A percentile compares a stretch with the other conserved stretches of the same genome.
phyloP scores from a whole-genome alignment of 345 rosid genomes.

The Corymbia maculata region DNA sequence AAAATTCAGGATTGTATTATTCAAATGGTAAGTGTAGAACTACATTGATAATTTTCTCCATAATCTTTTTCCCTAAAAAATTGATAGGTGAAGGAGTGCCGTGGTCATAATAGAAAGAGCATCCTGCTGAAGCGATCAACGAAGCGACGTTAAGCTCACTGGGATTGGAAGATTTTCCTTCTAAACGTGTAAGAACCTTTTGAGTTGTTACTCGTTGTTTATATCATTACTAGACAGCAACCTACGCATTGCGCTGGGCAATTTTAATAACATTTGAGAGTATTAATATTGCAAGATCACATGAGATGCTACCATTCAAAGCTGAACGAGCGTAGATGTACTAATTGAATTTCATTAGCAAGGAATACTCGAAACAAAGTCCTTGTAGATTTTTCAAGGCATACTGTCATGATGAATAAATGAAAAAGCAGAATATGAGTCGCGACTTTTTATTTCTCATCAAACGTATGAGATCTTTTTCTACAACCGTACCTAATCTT shows the following conservation, averaged over 20 bases:
- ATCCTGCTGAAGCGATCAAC: not conserved
- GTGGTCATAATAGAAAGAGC: not conserved
- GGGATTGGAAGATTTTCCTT: not conserved
- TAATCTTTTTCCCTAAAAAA: not conserved
- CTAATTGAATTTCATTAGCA: too few relatives aligned
- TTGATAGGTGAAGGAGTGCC: not conserved
- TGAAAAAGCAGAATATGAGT: not conserved
- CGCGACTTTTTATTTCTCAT: not conserved
- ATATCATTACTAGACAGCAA: not conserved
- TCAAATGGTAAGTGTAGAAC: not conserved
- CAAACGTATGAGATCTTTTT: not conserved
- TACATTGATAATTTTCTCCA: not conserved
- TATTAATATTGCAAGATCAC: too few relatives aligned
- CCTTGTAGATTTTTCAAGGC: not conserved
- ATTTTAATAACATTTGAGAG: too few relatives aligned
- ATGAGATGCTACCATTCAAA: not conserved
- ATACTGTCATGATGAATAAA: not conserved
- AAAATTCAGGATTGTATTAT: not conserved
- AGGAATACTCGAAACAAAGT: not conserved
- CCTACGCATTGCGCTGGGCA: not conserved
- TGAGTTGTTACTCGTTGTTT: not conserved
- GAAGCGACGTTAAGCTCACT: not conserved
- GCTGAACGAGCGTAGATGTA: not conserved
- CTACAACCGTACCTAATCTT: not conserved
- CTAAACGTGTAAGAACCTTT: not conserved